These are phyloP conservation scores for Cucumis hystrix DNA, from an alignment of 306 rosid species.

Conservation along the genomic window DNA sequence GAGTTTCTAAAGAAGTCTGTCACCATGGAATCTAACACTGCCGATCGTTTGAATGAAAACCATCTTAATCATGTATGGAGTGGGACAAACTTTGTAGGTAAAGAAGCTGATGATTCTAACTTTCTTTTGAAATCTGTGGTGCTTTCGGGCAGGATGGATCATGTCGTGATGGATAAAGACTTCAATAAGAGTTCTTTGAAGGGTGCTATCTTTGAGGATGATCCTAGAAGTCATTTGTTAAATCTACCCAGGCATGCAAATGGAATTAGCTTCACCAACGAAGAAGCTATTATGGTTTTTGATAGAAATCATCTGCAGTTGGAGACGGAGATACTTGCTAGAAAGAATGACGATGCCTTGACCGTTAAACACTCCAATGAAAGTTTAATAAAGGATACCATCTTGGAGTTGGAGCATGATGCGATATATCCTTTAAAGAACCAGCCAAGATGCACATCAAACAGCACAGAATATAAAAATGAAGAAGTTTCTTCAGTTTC, in stretches of 20 bases:
- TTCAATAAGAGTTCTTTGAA: background rate
- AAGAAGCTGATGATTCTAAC: conserved; percentile 12
- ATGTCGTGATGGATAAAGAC: conserved; percentile 12
- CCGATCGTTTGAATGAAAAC: conserved; percentile 13
- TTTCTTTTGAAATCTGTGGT: conserved; percentile 16
- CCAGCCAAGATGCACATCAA: conserved; percentile 17
- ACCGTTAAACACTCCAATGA: conserved; percentile 11
- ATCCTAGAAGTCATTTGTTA: conserved; percentile 10
- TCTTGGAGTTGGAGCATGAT: conserved; percentile 6
- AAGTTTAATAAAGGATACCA: conserved; percentile 6
- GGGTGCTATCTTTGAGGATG: conserved; percentile 9
- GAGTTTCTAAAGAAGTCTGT: background rate
- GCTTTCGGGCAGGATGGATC: conserved; percentile 9
- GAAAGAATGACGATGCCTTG: conserved; percentile 17
- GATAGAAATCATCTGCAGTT: conserved; percentile 15
- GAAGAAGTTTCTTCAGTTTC: conserved; percentile 2
- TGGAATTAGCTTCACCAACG: conserved; percentile 8
- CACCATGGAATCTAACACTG: conserved; percentile 11
- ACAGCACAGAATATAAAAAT: conserved; percentile 7
- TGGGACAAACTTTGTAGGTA: conserved; percentile 7
- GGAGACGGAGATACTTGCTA: conserved; percentile 9
- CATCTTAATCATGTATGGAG: conserved; percentile 17
- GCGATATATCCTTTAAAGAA: conserved; percentile 16
- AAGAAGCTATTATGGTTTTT: background rate
- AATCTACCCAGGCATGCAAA: conserved; percentile 16